These are phyloP conservation scores for Gossypium bickii DNA, from an alignment of 345 rosid genomes.

Conservation along the genomic window DNA sequence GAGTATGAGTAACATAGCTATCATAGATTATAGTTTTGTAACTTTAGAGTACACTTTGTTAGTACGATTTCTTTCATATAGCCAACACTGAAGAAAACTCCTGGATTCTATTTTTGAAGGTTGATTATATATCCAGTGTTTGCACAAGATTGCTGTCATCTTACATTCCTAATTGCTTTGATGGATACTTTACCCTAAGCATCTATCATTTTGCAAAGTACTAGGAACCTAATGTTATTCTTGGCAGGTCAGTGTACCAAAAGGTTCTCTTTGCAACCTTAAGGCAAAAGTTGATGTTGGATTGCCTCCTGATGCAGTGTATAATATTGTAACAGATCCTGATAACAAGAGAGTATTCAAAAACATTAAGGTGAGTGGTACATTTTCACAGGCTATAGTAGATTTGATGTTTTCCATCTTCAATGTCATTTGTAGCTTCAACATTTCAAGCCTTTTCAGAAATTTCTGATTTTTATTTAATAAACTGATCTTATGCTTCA, in stretches of 20 bases:
- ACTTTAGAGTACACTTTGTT: not conserved
- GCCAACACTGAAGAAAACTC: not conserved
- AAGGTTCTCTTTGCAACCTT: slow-evolving; percentile 88
- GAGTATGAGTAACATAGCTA: not conserved
- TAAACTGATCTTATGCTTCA: slow-evolving; percentile 17
- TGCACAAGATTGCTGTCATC: not conserved
- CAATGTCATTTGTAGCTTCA: not conserved
- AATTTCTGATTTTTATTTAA: not conserved
- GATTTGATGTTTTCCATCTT: not conserved
- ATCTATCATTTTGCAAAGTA: not conserved
- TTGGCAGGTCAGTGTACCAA: slow-evolving; percentile 85
- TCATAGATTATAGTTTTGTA: not conserved
- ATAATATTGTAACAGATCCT: slow-evolving; percentile 80
- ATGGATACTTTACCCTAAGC: not conserved
- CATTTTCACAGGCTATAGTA: not conserved
- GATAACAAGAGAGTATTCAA: slow-evolving; percentile 92
- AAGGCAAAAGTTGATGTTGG: slow-evolving; percentile 56
- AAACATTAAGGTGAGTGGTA: slow-evolving; percentile 64
- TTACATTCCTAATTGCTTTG: not conserved
- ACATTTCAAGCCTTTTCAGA: not conserved
- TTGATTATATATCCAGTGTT: not conserved
- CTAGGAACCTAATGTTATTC: slow-evolving; percentile 23
- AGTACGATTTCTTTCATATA: not conserved
- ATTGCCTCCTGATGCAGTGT: slow-evolving; percentile 84
- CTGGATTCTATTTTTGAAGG: not conserved